Base-by-base conservation (phyloP, 1,284 basidiomycete genomes). In the Golubevia pallescens region DNA sequence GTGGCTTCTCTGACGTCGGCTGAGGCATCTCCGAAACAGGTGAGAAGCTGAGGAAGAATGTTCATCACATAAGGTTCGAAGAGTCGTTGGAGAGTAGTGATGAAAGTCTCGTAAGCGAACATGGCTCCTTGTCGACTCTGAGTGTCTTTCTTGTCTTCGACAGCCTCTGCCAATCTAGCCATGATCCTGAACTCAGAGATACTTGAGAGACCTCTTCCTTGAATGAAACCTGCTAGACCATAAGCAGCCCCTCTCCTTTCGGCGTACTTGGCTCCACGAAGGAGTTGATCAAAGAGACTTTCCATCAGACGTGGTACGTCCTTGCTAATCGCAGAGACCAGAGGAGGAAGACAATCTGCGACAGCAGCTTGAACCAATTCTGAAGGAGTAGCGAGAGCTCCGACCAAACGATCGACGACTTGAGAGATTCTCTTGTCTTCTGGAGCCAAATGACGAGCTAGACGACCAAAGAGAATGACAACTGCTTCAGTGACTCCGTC, bases 291-390 rank as follows among this genome's bases (percentile, higher is more conserved):
- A 58, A 96, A 90, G 20, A 99, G 88, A 24, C 87, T 86, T 16
- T 89, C 87, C n/a, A 91, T 88, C 58, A 88, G 86, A 55, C 90
- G 89, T 0, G 89, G 88, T 5, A 85, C 81, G 21, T 87, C 83
- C 54, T 80, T 68, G 61, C 88, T 88, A 88, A 93, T 92, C 54
- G 91, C 87, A 52, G 89, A 89, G 53, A 96, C 93, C 4, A 99
- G 89, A 0, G 95, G 94, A 0, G 94, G 92, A 7, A 99, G 88
- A 87, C 87, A 87, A 66, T 98, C 97, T 0, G 95, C 93, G 0
- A 99, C 95, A 0, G 97, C 96, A 61, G 94, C 92, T 85, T 99
- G 96, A 0, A 99, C 97, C 75, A 96, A 91, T 86, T 99, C 97
- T 0, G 95, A 92, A 0, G 97, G 97, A 0, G 95, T 99, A 86